phyloP scores from a whole-genome alignment of 2,329 filamentous ascomycete genomes.

The Teratosphaeria epicoccoides region DNA sequence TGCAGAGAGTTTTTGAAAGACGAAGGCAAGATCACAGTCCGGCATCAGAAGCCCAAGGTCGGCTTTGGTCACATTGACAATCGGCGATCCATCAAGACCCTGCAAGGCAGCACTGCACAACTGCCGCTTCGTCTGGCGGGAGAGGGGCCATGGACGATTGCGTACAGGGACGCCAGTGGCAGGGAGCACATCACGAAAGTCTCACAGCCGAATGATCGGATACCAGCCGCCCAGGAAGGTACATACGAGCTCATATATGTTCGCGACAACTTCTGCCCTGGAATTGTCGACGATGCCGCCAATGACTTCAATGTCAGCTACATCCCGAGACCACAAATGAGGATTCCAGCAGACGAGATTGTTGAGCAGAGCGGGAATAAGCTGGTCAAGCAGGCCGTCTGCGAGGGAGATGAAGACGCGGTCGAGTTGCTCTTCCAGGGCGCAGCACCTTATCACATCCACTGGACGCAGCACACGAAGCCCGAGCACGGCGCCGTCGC shows the following conservation, averaged over 20 bases:
- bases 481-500: conserved; percentile 55
- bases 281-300: conserved; percentile 62
- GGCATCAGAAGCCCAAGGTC: conserved; percentile 76
- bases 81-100: conserved; percentile 59
- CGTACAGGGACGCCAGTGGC: conserved; percentile 46
- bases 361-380: conserved; percentile 43
- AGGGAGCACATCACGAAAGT: conserved; percentile 30
- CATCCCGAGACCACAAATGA: conserved; percentile 67
- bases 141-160: conserved; percentile 71
- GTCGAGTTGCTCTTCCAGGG: conserved; percentile 73
- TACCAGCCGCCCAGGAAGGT: conserved; percentile 37
- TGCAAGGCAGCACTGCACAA: conserved; percentile 63
- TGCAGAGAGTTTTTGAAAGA: conserved; percentile 82
- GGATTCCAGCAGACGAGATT: conserved; percentile 51
- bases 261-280: conserved; percentile 69
- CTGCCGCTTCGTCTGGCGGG: conserved; percentile 75
- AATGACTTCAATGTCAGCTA: conserved; percentile 71
- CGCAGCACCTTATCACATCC: conserved; percentile 67
- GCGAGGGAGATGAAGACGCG: conserved; percentile 86
- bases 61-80: conserved; percentile 80
- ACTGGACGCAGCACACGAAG: conserved; percentile 70
- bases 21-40: conserved; percentile 73
- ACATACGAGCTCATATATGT: conserved; percentile 72
- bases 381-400: conserved; percentile 70
- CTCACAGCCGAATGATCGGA: conserved; percentile 24